Percentiles rank a stretch among this genome's conserved stretches.
phyloP scores from a whole-genome alignment of 2,329 filamentous ascomycete species.

The Cadophora gregata region DNA sequence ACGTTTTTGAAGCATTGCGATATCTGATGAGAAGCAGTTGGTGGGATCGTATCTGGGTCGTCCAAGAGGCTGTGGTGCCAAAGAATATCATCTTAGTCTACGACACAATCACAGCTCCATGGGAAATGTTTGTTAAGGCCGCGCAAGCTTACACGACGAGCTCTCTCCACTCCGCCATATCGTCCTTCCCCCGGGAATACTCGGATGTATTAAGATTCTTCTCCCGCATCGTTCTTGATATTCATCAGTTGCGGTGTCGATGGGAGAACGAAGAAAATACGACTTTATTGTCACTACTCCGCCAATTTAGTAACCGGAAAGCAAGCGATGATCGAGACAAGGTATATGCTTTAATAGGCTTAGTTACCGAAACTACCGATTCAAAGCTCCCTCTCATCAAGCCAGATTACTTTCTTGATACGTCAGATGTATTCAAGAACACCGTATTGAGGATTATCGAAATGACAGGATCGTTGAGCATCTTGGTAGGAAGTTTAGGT shows the following conservation, averaged over 20 bases:
- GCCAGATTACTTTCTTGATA: constrained; percentile 20
- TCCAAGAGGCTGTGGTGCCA: constrained; percentile 29
- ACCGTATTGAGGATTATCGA: constrained; percentile 14
- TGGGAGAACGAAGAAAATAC: constrained; percentile 12
- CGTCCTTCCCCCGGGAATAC: constrained; percentile 9
- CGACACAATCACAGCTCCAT: constrained; percentile 17
- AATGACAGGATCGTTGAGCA: constrained; percentile 9
- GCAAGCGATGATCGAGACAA: constrained; percentile 32
- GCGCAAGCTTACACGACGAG: constrained; percentile 1
- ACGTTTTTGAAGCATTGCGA: constrained; percentile 4
- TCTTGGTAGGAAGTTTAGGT: constrained; percentile 22
- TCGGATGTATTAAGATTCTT: constrained; percentile 20
- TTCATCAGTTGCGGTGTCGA: constrained; percentile 16
- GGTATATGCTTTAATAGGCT: constrained; percentile 26
- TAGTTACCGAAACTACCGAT: constrained; percentile 7
- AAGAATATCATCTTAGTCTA: constrained; percentile 24
- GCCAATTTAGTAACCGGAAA: constrained; percentile 23
- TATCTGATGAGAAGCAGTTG: constrained; percentile 19
- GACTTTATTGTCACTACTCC: constrained; percentile 17
- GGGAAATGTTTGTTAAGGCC: constrained; percentile 40
- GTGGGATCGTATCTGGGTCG: constrained; percentile 30
- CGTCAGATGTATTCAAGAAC: constrained; percentile 12
- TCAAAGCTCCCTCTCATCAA: background rate
- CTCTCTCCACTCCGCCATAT: background rate
- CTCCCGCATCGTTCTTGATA: constrained; percentile 23